Evolutionary conservation across 2,329 filamentous ascomycete genomes (phyloP).

Genomic region (Fusarium buxicola): DNA sequence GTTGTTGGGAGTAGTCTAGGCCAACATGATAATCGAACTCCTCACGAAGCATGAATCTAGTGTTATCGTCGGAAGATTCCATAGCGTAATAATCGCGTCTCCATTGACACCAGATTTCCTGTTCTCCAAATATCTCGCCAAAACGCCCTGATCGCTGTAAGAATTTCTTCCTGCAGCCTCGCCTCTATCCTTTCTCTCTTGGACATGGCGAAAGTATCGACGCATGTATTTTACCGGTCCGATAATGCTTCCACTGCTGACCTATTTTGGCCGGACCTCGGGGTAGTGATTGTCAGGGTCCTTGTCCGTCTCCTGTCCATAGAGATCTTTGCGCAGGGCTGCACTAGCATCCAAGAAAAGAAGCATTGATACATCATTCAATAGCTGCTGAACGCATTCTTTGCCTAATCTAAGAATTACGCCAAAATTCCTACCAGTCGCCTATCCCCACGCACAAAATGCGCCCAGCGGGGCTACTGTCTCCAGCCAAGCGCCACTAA

Average conservation of each 20-base stretch:
- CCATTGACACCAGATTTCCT: constrained; percentile 41
- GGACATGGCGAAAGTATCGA: constrained; percentile 38
- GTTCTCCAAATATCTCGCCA: constrained; percentile 46
- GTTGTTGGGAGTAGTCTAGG: constrained; percentile 38
- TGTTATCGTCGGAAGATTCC: constrained; percentile 6
- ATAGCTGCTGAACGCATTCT: too few relatives aligned
- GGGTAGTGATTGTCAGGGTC: constrained; percentile 21
- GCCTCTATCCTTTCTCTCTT: constrained; percentile 35
- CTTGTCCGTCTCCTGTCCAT: constrained; percentile 35
- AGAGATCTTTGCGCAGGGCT: constrained; percentile 39
- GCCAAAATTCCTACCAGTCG: too few relatives aligned
- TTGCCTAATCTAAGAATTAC: too few relatives aligned
- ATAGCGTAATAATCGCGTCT: constrained; percentile 17
- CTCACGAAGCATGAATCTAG: constrained; percentile 23
- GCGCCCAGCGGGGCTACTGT: too few relatives aligned
- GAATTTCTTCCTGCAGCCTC: constrained; percentile 25
- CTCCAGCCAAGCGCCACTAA: too few relatives aligned
- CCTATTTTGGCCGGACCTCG: constrained; percentile 40
- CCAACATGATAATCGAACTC: constrained; percentile 42
- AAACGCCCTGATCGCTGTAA: constrained; percentile 47
- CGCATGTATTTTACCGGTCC: constrained; percentile 44
- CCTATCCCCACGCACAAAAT: too few relatives aligned
- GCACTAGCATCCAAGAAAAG: too few relatives aligned
- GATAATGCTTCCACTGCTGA: constrained; percentile 47
- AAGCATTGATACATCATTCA: too few relatives aligned